Conservation (phyloP, 345 rosid genomes). For the Trapa incisa region DNA sequence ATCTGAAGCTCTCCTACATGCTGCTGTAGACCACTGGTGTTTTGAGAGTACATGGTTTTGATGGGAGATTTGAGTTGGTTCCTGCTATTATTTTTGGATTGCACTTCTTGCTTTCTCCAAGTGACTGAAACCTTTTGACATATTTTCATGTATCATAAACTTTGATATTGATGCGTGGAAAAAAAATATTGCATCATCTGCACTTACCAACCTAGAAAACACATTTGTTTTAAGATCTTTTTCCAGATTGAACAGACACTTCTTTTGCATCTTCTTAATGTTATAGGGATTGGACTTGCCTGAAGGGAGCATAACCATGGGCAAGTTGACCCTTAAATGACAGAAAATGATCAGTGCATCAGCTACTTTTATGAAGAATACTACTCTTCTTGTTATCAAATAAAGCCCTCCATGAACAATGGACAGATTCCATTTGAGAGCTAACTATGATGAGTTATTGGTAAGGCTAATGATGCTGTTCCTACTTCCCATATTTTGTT, state of each 20-base stretch:
- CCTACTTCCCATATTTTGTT: too few relatives aligned
- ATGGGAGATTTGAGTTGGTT: neutral
- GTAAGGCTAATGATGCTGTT: too few relatives aligned
- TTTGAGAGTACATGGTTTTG: neutral
- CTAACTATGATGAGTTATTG: neutral
- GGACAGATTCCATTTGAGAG: neutral
- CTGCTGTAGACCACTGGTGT: neutral
- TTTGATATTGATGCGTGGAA: neutral
- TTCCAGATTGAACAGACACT: neutral
- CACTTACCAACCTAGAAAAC: too few relatives aligned
- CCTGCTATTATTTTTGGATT: neutral
- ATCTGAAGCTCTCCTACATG: neutral
- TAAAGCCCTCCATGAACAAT: neutral
- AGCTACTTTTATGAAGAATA: neutral
- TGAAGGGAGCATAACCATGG: neutral
- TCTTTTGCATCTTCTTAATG: neutral
- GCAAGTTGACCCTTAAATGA: neutral
- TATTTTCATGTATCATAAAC: neutral
- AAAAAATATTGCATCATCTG: too few relatives aligned
- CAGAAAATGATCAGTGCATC: neutral
- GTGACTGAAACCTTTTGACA: too few relatives aligned
- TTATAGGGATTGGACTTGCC: neutral
- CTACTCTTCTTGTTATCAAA: neutral
- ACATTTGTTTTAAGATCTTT: neutral
- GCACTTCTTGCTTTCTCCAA: neutral